phyloP scores from a whole-genome alignment of 2,329 filamentous ascomycete species.

The Fusarium sp. region DNA sequence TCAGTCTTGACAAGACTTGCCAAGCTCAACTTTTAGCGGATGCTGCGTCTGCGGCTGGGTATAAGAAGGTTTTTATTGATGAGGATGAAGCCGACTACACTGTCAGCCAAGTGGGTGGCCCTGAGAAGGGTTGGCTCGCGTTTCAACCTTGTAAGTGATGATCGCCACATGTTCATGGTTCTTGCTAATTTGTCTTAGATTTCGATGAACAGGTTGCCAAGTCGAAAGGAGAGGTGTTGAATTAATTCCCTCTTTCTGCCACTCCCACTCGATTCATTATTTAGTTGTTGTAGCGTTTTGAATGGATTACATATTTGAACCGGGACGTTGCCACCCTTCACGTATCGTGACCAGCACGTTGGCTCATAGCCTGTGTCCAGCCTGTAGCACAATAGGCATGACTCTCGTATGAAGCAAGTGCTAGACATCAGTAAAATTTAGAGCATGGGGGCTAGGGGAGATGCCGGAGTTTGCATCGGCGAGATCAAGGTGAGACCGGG shows the following conservation, averaged over 20 bases:
- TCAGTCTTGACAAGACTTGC: background rate
- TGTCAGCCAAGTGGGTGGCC: background rate
- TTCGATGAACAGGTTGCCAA: background rate
- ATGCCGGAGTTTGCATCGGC: background rate
- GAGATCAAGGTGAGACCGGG: background rate
- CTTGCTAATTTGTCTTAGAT: background rate
- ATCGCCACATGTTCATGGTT: background rate
- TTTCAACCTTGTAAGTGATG: background rate
- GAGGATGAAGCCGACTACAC: background rate
- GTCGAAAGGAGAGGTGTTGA: background rate
- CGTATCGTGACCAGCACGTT: background rate
- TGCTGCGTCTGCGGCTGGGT: background rate
- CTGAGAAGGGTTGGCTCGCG: background rate
- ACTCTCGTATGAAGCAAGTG: background rate
- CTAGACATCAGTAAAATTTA: background rate
- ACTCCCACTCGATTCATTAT: background rate
- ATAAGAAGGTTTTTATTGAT: background rate
- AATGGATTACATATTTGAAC: background rate
- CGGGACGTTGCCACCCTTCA: background rate
- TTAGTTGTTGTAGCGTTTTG: background rate
- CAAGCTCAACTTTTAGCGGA: background rate
- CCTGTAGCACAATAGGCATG: background rate
- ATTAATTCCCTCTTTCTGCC: background rate
- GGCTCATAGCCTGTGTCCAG: background rate
- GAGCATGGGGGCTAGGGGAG: background rate